Conservation (phyloP, 805 yeast genomes). For the Wickerhamiella australiensis region DNA sequence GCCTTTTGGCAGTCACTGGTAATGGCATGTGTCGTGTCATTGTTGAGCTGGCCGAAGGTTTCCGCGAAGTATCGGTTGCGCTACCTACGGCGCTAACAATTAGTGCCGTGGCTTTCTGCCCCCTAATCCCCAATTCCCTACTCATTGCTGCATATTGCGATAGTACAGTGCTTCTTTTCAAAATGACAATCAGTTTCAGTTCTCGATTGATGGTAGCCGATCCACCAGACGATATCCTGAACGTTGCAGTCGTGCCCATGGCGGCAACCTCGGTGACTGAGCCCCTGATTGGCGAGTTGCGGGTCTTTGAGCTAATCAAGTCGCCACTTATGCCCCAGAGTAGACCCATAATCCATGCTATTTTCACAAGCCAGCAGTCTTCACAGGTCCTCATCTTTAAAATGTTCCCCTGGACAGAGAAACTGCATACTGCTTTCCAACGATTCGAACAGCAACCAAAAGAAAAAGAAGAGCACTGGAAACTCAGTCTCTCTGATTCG, state of each 20-base stretch:
- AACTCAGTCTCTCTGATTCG: constrained; percentile 3
- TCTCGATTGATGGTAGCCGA: not conserved
- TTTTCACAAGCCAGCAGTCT: constrained; percentile 2
- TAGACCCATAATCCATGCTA: constrained; percentile 7
- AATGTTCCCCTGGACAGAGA: constrained; percentile 12
- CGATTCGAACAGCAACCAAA: constrained; percentile 8
- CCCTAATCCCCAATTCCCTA: constrained; percentile 15
- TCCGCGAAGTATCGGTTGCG: constrained; percentile 20
- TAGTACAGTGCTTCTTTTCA: constrained; percentile 16
- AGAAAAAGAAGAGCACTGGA: not conserved
- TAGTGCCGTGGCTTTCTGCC: constrained; percentile 7
- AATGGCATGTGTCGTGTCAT: constrained; percentile 50
- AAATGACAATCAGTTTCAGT: constrained; percentile 18
- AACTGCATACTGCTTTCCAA: constrained; percentile 19
- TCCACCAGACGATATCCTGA: not conserved
- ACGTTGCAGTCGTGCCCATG: constrained; percentile 4
- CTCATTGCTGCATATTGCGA: constrained; percentile 24
- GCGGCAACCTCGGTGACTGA: constrained; percentile 6
- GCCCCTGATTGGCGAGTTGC: constrained; percentile 8
- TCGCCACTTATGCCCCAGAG: constrained; percentile 9
- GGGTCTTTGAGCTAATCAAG: constrained; percentile 12
- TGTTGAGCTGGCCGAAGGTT: constrained; percentile 35
- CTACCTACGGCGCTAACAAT: constrained; percentile 10
- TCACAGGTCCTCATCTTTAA: constrained; percentile 11
- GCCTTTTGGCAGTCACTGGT: constrained; percentile 52